phyloP scores from a whole-genome alignment of 768 basidiomycete species.

The Pleurotus sapidus region DNA sequence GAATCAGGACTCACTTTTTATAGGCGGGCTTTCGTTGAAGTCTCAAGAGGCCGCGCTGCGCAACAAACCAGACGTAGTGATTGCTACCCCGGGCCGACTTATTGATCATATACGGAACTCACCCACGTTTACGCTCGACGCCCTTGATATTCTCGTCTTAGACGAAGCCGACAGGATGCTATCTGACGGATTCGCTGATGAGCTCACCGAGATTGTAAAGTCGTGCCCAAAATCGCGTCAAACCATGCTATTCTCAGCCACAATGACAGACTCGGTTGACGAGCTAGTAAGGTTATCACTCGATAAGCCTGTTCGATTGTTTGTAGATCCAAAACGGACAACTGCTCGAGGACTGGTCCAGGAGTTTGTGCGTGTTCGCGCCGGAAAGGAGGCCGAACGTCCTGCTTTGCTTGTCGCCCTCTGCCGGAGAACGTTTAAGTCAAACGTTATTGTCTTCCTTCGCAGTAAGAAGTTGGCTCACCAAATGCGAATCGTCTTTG shows the following conservation, averaged over 20 bases:
- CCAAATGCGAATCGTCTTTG: conserved; percentile 93
- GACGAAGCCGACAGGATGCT: conserved; percentile 99
- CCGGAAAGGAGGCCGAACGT: conserved; percentile 74
- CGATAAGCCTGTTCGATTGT: conserved; percentile 89
- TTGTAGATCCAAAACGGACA: conserved; percentile 90
- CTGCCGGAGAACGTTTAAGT: conserved; percentile 86
- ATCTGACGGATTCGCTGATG: conserved; percentile 92
- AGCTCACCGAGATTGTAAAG: conserved; percentile 90
- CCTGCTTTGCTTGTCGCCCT: conserved; percentile 75
- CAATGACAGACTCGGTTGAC: conserved; percentile 97
- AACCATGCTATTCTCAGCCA: conserved; percentile 98
- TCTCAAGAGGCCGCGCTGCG: conserved; percentile 86
- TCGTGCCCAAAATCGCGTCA: conserved; percentile 86
- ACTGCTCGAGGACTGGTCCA: conserved; percentile 86
- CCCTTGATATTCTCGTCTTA: conserved; percentile 89
- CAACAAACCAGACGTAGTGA: conserved; percentile 87
- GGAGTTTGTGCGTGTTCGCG: conserved; percentile 91
- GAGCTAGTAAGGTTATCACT: conserved; percentile 90
- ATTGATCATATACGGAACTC: conserved; percentile 98
- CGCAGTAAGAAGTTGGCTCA: conserved; percentile 97
- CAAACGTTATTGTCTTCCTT: conserved; percentile 87
- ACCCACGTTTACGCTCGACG: conserved; percentile 87
- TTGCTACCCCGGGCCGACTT: conserved; percentile 95
- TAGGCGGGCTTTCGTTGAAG: conserved; percentile 92
- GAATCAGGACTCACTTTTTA: background rate